Evolutionary conservation across 306 rosid species (phyloP).

Genomic region (Canavalia ensiformis): DNA sequence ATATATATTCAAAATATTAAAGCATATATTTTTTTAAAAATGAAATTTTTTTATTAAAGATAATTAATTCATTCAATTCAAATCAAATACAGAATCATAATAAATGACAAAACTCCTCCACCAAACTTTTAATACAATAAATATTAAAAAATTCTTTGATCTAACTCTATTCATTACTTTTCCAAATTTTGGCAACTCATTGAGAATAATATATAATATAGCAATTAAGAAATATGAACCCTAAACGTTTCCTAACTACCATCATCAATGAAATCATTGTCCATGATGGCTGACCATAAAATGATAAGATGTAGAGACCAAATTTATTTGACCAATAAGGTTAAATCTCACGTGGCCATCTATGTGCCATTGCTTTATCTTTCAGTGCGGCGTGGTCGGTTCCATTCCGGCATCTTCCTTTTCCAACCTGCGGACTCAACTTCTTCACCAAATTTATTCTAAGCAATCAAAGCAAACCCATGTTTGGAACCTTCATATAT

Average conservation of each 20-base stretch:
- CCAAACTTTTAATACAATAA: too few species aligned
- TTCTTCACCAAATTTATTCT: slow-evolving; percentile 57
- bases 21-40: not conserved
- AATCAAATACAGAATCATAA: too few species aligned
- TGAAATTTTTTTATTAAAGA: too few species aligned
- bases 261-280: slow-evolving; percentile 38
- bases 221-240: not conserved
- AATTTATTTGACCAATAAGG: slow-evolving; percentile 57
- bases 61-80: too few species aligned
- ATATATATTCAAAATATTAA: not conserved
- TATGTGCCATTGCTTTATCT: slow-evolving; percentile 81
- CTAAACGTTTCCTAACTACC: slow-evolving; percentile 1
- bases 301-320: slow-evolving; percentile 54
- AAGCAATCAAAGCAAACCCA: slow-evolving; percentile 37
- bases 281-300: slow-evolving; percentile 42
- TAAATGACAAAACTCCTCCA: too few species aligned
- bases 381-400: slow-evolving; percentile 83
- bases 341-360: slow-evolving; percentile 72
- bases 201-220: not conserved
- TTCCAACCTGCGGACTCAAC: slow-evolving; percentile 51
- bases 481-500: slow-evolving; percentile 41
- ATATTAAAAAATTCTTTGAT: not conserved
- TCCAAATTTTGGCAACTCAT: not conserved
- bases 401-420: slow-evolving; percentile 83
- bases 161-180: not conserved